Evolutionary conservation across 148 eudicot genomes (phyloP).

Genomic region (Chenopodium album): DNA sequence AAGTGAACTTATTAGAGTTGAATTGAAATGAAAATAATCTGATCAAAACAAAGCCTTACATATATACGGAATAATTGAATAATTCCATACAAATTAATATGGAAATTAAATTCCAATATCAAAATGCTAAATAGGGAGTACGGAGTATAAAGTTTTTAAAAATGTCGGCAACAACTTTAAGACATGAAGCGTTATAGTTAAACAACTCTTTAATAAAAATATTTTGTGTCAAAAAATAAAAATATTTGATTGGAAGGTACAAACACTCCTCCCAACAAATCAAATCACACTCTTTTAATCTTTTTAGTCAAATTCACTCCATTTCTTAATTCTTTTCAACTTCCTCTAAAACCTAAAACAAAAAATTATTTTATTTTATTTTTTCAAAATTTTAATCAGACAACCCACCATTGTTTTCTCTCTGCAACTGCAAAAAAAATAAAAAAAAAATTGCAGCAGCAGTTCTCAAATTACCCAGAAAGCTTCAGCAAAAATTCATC

Average conservation of each 20-base stretch:
- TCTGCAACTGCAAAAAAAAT: neutral
- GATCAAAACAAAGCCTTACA: too few species aligned
- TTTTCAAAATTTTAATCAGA: neutral
- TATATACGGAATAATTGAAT: too few species aligned
- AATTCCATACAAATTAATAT: too few species aligned
- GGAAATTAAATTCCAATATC: too few species aligned
- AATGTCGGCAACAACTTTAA: slow-evolving; percentile 7
- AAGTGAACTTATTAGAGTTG: too few species aligned
- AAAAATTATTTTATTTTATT: too few species aligned
- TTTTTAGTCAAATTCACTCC: neutral
- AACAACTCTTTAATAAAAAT: neutral
- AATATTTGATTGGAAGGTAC: neutral
- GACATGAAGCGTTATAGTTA: neutral
- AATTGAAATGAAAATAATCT: too few species aligned
- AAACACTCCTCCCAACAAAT: neutral
- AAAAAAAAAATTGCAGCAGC: neutral
- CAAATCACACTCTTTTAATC: neutral
- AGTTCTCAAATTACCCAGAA: neutral
- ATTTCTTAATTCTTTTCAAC: neutral
- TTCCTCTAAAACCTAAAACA: neutral
- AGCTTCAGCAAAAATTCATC: neutral
- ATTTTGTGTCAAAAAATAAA: too few species aligned
- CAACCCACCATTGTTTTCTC: neutral
- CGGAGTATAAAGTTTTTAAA: neutral
- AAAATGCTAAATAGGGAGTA: too few species aligned